Percentiles rank a stretch among this genome's conserved stretches.
Conservation (phyloP, 345 rosid species). For the Lepidium aucheri region DNA sequence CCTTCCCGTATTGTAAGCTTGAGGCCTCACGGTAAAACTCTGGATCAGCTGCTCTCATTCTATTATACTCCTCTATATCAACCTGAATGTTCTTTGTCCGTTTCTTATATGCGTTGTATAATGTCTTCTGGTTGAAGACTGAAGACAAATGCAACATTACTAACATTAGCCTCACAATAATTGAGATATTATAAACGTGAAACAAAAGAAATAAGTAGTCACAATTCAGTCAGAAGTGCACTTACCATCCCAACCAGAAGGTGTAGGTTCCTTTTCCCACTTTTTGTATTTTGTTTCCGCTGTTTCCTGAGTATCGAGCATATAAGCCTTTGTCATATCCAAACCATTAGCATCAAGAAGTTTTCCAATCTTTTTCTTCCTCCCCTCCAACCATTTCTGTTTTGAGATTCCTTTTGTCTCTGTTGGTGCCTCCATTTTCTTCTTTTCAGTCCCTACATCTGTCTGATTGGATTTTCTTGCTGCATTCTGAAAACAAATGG, state of each 20-base stretch:
- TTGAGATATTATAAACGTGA: neutral
- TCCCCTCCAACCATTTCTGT: constrained; percentile 88
- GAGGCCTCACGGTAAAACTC: constrained; percentile 96
- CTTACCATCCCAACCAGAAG: constrained; percentile 96
- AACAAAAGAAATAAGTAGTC: neutral
- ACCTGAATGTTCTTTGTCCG: constrained; percentile 67
- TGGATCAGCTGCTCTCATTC: constrained; percentile 95
- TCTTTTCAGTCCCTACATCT: constrained; percentile 84
- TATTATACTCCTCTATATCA: constrained; percentile 78
- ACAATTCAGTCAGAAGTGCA: neutral
- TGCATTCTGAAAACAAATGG: constrained; percentile 42
- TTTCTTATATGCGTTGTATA: constrained; percentile 85
- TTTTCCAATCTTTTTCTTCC: constrained; percentile 86
- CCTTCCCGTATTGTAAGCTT: constrained; percentile 92
- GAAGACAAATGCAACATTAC: constrained; percentile 11
- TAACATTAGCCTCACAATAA: neutral
- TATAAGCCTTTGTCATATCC: constrained; percentile 72
- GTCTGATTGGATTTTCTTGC: constrained; percentile 89
- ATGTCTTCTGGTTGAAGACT: constrained; percentile 88
- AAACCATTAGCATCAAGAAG: constrained; percentile 86
- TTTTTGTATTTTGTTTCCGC: constrained; percentile 90
- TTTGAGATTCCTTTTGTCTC: constrained; percentile 88
- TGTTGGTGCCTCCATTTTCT: constrained; percentile 75
- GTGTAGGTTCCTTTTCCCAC: constrained; percentile 95
- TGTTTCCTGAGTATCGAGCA: constrained; percentile 88